Base-by-base conservation (phyloP, 352 stramenopile genomes). In the Globisporangium radiosum region DNA sequence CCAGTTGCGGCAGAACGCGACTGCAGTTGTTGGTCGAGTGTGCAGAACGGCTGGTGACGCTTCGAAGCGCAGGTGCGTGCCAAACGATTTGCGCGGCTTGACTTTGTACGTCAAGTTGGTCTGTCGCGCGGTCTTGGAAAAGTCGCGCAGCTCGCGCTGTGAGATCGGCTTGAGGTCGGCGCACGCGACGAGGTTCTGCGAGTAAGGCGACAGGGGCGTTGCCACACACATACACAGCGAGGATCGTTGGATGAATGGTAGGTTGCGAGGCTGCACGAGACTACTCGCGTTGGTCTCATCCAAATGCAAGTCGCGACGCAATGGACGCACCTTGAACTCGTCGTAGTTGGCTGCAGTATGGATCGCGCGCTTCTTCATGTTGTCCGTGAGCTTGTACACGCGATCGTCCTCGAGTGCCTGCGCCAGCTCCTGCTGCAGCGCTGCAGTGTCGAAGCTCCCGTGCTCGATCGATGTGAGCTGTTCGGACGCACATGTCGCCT, bases 311-410 rank as follows among this genome's bases (percentile, higher is more conserved):
- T 33, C 25, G 25, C 25, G 25, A 33, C 25, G 25, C 25, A 33
- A 33, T 33, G 25, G 25, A 25, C 39, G 39, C 37, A 92, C 85
- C 68, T 88, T 90, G 65, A 95, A 93, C 56, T 95, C 86, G 57
- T 95, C 82, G 64, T 94, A 95, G 71, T 66, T 93, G 5, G 71
- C 65, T 2, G 86, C 84, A 0, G 82, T 92, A 63, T 92, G 84
- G 62, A 94, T 95, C 51, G 86, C 86, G 5, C 84, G 86, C 64
- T 95, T 95, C 68, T 95, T 95, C 78, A 90, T 90, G 49, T 62
- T 78, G 67, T 95, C 86, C 0, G 86, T 95, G 44, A 85, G 71
- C 59, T 90, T 91, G 67, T 95, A 95, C 25, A 88, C 57, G 47
- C 86, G 81, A 47, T 94, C 84, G 17, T 90, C 82, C 53, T 95